Evolutionary conservation across 257 asterid genomes (phyloP).

Genomic region (Datura wrightii): DNA sequence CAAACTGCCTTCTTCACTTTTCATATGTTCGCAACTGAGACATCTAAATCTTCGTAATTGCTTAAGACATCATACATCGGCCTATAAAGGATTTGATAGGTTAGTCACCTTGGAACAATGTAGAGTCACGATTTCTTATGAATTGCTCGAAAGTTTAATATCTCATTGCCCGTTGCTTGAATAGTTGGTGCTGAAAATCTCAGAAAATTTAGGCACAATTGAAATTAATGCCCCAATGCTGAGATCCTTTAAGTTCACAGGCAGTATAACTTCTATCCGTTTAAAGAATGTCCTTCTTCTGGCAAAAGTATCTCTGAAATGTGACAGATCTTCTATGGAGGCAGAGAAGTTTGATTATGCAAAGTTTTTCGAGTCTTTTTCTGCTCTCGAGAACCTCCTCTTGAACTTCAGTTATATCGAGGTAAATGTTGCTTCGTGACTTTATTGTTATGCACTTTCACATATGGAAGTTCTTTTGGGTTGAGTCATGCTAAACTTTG

Average conservation of each 20-base stretch:
- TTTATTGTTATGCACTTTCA: background rate
- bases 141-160: background rate
- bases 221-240: constrained; percentile 15
- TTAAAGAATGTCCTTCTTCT: constrained; percentile 1
- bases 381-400: background rate
- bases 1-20: constrained; percentile 12
- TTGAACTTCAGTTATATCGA: background rate
- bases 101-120: background rate
- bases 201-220: background rate
- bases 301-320: background rate
- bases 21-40: background rate
- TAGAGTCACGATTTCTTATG: background rate
- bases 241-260: background rate
- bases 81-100: background rate
- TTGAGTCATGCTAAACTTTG: background rate
- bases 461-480: background rate
- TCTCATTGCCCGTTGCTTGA: constrained; percentile 20
- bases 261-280: background rate
- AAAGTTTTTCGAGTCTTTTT: background rate
- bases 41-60: background rate
- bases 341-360: background rate
- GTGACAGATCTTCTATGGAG: background rate
- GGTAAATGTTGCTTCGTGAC: background rate
- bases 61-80: background rate
- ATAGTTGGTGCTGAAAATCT: background rate